Evolutionary conservation across 768 basidiomycete species (phyloP).

Genomic region (Suillus luteus): DNA sequence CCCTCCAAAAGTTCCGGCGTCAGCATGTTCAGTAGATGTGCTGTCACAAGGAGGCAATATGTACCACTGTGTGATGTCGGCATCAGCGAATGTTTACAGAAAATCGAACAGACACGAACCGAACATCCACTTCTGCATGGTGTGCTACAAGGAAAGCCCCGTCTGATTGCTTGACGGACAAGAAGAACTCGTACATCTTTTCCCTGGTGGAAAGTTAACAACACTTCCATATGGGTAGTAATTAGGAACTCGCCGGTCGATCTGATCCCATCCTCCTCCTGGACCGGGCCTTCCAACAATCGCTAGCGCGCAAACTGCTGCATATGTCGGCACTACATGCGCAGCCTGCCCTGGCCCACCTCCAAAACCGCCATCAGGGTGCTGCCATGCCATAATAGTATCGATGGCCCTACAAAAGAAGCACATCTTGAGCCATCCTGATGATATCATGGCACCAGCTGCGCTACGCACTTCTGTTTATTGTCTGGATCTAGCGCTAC

Average conservation of each 20-base stretch:
- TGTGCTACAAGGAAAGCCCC: constrained; percentile 90
- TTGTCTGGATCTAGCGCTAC: constrained; percentile 76
- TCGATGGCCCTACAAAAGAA: constrained; percentile 61
- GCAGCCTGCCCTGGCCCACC: constrained; percentile 89
- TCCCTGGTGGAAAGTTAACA: constrained; percentile 42
- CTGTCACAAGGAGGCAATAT: constrained; percentile 87
- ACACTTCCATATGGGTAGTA: neutral
- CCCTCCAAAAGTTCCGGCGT: constrained; percentile 85
- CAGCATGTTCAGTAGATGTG: constrained; percentile 80
- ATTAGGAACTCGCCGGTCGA: constrained; percentile 61
- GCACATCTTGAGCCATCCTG: neutral
- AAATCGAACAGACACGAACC: constrained; percentile 48
- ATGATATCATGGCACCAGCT: neutral
- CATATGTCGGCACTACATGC: constrained; percentile 90
- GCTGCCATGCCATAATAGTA: constrained; percentile 80
- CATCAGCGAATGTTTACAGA: neutral
- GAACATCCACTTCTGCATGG: constrained; percentile 91
- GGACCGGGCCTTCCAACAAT: constrained; percentile 76
- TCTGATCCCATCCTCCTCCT: constrained; percentile 82
- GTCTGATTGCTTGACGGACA: constrained; percentile 89
- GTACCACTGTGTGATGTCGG: constrained; percentile 61
- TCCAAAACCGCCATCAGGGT: constrained; percentile 86
- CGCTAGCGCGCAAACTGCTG: constrained; percentile 79
- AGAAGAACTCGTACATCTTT: constrained; percentile 85
- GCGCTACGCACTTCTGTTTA: constrained; percentile 64